These are phyloP conservation scores for Amylostereum chailletii DNA, from an alignment of 1,284 basidiomycete species.

Conservation along the genomic window DNA sequence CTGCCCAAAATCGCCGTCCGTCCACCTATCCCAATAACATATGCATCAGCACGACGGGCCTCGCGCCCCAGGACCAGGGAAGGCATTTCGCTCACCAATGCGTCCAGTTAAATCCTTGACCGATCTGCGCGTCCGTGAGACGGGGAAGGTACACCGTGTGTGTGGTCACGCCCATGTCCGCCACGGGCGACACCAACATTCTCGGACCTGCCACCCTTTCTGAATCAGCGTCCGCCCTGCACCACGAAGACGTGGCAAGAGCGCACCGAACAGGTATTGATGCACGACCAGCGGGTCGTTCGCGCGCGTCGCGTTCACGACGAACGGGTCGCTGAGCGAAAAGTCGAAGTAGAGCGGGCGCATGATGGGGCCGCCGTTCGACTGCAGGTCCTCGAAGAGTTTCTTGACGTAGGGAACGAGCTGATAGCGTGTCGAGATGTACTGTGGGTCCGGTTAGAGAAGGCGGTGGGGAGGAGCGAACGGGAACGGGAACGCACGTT, in stretches of 20 bases:
- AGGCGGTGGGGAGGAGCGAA: neutral
- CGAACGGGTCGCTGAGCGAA: constrained; percentile 22
- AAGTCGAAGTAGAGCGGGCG: constrained; percentile 31
- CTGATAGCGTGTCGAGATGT: constrained; percentile 29
- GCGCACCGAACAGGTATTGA: constrained; percentile 29
- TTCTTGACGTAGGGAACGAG: constrained; percentile 27
- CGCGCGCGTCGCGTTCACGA: constrained; percentile 21
- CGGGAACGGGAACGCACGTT: constrained; percentile 15
- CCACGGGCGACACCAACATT: constrained; percentile 28
- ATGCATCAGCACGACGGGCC: too few relatives aligned
- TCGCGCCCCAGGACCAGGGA: neutral
- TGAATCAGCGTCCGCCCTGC: neutral
- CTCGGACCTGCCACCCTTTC: constrained; percentile 20
- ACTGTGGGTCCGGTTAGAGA: constrained; percentile 15
- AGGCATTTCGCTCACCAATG: constrained; percentile 23
- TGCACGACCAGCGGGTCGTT: constrained; percentile 27
- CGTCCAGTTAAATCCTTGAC: constrained; percentile 23
- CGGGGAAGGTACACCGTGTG: constrained; percentile 29
- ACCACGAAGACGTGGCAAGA: neutral
- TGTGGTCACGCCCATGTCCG: constrained; percentile 20
- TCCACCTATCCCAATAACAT: too few relatives aligned
- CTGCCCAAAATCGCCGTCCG: neutral
- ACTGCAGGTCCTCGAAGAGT: constrained; percentile 27
- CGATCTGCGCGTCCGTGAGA: constrained; percentile 15
- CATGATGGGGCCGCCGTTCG: constrained; percentile 27